Evolutionary conservation across 495 filamentous ascomycete genomes (phyloP).

Genomic region (Xylaria flabelliformis): DNA sequence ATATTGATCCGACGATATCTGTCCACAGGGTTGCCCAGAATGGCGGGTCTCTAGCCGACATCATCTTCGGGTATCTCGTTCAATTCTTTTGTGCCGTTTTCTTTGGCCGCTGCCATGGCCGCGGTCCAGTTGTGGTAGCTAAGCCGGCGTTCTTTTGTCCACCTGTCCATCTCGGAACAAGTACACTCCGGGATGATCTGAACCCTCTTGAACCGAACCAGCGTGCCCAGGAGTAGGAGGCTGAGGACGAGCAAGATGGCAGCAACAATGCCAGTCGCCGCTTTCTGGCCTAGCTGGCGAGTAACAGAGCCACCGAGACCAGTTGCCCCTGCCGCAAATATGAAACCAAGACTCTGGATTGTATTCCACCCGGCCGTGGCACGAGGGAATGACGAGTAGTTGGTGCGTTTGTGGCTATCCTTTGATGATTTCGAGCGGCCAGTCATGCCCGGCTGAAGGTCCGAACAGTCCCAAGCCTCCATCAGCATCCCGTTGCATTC

Average conservation of each 20-base stretch:
- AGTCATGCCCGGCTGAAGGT: constrained; percentile 68
- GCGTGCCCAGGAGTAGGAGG: constrained; percentile 62
- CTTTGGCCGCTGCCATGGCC: constrained; percentile 42
- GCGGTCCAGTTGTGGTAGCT: constrained; percentile 47
- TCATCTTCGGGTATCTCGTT: constrained; percentile 53
- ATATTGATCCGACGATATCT: constrained; percentile 70
- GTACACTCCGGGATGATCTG: constrained; percentile 69
- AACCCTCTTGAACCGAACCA: constrained; percentile 66
- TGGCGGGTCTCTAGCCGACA: constrained; percentile 67
- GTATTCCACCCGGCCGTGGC: constrained; percentile 74
- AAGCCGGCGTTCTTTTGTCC: constrained; percentile 49
- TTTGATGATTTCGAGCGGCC: constrained; percentile 58
- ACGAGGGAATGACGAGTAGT: constrained; percentile 72
- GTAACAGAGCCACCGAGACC: constrained; percentile 66
- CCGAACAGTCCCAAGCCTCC: constrained; percentile 80
- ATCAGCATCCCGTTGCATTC: constrained; percentile 80
- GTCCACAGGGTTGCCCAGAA: constrained; percentile 71
- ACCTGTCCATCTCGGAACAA: constrained; percentile 57
- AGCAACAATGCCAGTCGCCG: constrained; percentile 68
- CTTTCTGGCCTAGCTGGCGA: constrained; percentile 67
- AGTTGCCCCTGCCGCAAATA: constrained; percentile 68
- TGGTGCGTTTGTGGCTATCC: constrained; percentile 53
- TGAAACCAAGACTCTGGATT: constrained; percentile 68
- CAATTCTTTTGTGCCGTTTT: constrained; percentile 46
- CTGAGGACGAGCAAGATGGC: constrained; percentile 67